Conservation (phyloP, 2,329 filamentous ascomycete genomes). For the Neofusicoccum cordaticola region DNA sequence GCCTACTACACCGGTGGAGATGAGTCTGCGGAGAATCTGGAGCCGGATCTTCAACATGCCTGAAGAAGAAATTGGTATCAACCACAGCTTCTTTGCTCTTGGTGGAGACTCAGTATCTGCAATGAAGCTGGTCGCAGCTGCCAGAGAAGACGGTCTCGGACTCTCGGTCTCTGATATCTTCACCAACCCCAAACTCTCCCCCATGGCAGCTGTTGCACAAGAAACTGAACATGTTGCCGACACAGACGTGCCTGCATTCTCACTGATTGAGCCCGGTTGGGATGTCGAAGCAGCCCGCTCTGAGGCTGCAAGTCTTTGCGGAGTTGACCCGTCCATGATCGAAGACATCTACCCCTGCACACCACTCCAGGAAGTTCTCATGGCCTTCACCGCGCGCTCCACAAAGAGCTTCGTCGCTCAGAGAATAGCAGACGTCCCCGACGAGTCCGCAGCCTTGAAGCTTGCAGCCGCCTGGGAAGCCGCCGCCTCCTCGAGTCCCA, state of each 20-base stretch:
- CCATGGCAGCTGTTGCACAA: constrained; percentile 44
- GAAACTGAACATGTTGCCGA: constrained; percentile 22
- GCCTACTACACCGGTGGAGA: constrained; percentile 1
- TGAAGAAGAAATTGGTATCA: constrained; percentile 45
- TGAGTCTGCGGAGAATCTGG: constrained; percentile 14
- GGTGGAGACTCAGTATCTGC: constrained; percentile 61
- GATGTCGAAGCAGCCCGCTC: constrained; percentile 33
- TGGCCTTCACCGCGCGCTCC: constrained; percentile 39
- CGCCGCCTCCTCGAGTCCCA: constrained; percentile 28
- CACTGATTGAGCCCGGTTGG: constrained; percentile 25
- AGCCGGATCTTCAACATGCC: constrained; percentile 5
- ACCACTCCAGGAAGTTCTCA: constrained; percentile 40
- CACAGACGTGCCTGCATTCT: constrained; percentile 31
- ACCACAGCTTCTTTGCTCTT: constrained; percentile 60
- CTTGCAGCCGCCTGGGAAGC: constrained; percentile 37
- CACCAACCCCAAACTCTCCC: constrained; percentile 42
- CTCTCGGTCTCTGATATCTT: constrained; percentile 59
- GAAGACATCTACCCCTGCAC: constrained; percentile 44
- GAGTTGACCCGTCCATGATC: constrained; percentile 24
- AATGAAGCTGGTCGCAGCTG: constrained; percentile 59
- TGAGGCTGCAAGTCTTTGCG: constrained; percentile 39
- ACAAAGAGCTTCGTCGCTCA: constrained; percentile 39
- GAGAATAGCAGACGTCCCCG: constrained; percentile 31
- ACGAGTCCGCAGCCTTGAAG: constrained; percentile 28
- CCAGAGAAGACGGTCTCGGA: constrained; percentile 47